phyloP scores from a whole-genome alignment of 805 yeast species.

The Candida sphagnicola region DNA sequence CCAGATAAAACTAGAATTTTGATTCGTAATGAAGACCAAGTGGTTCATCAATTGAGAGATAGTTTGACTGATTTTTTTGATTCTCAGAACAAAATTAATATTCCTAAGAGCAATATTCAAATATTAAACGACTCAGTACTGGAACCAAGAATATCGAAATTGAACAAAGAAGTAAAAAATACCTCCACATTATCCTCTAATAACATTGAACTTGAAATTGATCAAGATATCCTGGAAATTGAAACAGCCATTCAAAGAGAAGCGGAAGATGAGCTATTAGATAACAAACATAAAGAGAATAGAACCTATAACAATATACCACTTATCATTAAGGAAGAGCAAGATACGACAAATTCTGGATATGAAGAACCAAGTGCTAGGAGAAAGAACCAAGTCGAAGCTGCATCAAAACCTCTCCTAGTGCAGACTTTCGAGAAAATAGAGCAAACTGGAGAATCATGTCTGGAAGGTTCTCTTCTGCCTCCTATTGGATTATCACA shows the following conservation, averaged over 20 bases:
- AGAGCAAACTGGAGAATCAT: no score
- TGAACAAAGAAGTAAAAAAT: neutral
- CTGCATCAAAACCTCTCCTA: no score
- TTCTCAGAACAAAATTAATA: constrained; percentile 20
- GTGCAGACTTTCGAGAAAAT: no score
- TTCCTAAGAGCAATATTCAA: constrained; percentile 15
- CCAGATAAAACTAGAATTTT: constrained; percentile 83
- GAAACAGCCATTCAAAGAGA: neutral
- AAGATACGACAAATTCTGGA: no score
- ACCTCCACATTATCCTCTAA: constrained; percentile 25
- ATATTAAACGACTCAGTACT: constrained; percentile 1
- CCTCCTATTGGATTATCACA: no score
- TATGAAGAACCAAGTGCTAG: no score
- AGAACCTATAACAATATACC: neutral
- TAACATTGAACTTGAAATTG: neutral
- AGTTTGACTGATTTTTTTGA: constrained; percentile 47
- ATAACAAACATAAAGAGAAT: neutral
- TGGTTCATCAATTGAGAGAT: constrained; percentile 55
- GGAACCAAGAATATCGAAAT: neutral
- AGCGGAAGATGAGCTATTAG: no score
- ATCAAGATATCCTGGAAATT: neutral
- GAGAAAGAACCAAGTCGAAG: no score
- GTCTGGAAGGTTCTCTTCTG: no score
- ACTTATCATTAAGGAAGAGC: no score
- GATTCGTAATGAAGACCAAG: constrained; percentile 59